Base-by-base conservation (phyloP, 306 rosid species). In the Quercus ilex region DNA sequence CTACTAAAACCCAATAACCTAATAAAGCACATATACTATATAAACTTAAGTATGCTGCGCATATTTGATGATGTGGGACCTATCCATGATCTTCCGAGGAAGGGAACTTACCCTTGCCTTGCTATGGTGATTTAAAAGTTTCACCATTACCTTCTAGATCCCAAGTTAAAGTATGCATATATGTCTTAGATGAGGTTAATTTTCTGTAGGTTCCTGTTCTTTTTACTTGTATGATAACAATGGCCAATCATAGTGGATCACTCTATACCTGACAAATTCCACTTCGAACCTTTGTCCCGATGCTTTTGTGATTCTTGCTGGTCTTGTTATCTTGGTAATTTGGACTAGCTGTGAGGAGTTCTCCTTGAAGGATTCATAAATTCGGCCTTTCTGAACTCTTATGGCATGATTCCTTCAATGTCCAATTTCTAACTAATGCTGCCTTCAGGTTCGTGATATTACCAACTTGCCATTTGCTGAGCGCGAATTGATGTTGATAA, bases 391-490 rank as follows among this genome's bases (percentile, higher is more conserved):
- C n/a, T 33, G 5, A 9, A 67, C 25, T 33, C 46, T 35, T 4
- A 19, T 33, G 26, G 49, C 28, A 9, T 19, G 23, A 33, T 67
- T 67, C 31, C 25, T 78, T 17, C n/a, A 49, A 64, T 18, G 69
- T 38, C 20, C 76, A 41, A 69, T 76, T 51, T 60, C 75, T 70
- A 77, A 59, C 70, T 75, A 71, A 64, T 41, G 75, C 7, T 69
- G 71, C 75, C 35, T 73, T 70, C 86, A 91, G 93, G 96, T 92
- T 80, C 87, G 68, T 70, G 97, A 92, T 88, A 74, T 92, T 81
- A 92, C 97, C 76, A 87, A 89, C 77, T 67, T 88, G 78, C 96
- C 97, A 62, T 92, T 92, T 89, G 93, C 97, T 81, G 96, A 92
- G 82, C 83, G 96, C 83, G 97, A 91, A 81, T 80, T 92, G 86